Evolutionary conservation across 805 yeast genomes (phyloP).

Genomic region (Barnettozyma populi): DNA sequence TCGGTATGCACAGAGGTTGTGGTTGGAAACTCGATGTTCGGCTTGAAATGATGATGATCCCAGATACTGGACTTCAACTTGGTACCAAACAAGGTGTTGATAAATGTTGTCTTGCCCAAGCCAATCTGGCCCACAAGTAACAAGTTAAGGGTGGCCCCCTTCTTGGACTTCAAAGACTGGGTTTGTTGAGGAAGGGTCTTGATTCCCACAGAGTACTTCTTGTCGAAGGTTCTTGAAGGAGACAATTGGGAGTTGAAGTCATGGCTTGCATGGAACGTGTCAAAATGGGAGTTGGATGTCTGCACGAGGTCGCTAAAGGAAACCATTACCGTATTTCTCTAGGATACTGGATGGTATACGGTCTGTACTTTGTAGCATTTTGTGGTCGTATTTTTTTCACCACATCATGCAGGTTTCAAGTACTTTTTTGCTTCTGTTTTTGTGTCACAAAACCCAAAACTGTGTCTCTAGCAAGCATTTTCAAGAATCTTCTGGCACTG

Average conservation of each 20-base stretch:
- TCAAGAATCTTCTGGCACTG: no score
- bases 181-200: slow-evolving; percentile 26
- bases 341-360: no score
- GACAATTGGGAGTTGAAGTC: background rate
- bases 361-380: no score
- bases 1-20: slow-evolving; percentile 31
- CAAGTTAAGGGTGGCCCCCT: slow-evolving; percentile 72
- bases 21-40: slow-evolving; percentile 33
- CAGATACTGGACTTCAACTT: slow-evolving; percentile 33
- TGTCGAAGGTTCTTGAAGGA: slow-evolving; percentile 1
- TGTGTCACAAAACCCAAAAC: no score
- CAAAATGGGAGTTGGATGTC: background rate
- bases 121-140: slow-evolving; percentile 88
- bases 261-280: background rate
- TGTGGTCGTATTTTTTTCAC: no score
- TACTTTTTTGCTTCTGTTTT: no score
- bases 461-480: no score
- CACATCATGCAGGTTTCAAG: no score
- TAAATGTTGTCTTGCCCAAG: slow-evolving; percentile 71
- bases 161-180: slow-evolving; percentile 31
- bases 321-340: no score
- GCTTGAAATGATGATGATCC: slow-evolving; percentile 37
- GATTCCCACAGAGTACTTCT: slow-evolving; percentile 22
- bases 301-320: background rate
- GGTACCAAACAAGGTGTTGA: slow-evolving; percentile 72